These are phyloP conservation scores for Bipolaris bicolor DNA, from an alignment of 2,329 filamentous ascomycete genomes.

Conservation along the genomic window DNA sequence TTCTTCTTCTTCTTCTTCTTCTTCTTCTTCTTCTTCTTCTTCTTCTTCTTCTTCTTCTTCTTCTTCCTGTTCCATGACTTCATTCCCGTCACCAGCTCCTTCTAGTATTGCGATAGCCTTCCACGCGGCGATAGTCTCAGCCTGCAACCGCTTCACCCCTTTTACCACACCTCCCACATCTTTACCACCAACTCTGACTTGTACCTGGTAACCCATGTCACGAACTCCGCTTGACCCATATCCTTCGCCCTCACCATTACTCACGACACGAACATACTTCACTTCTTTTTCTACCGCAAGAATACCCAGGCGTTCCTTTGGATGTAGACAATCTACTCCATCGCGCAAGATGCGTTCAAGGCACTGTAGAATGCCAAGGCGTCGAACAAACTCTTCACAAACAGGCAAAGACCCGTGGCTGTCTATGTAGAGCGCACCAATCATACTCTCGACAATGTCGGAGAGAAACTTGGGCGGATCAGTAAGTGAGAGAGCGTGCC, in stretches of 20 bases:
- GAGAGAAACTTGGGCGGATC: slow-evolving; percentile 35
- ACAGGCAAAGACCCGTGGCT: slow-evolving; percentile 44
- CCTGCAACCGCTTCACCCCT: slow-evolving; percentile 45
- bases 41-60: slow-evolving; percentile 25
- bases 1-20: slow-evolving; percentile 23
- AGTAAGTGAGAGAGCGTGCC: slow-evolving; percentile 71
- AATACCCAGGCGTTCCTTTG: slow-evolving; percentile 71
- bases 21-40: slow-evolving; percentile 22
- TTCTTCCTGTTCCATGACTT: slow-evolving; percentile 4
- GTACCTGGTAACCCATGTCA: slow-evolving; percentile 35
- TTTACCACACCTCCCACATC: slow-evolving; percentile 43
- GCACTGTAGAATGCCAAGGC: slow-evolving; percentile 69
- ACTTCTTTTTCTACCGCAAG: slow-evolving; percentile 62
- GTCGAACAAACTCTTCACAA: slow-evolving; percentile 67
- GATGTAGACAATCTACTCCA: slow-evolving; percentile 61
- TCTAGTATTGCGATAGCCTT: slow-evolving; percentile 36
- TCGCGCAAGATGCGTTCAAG: slow-evolving; percentile 65
- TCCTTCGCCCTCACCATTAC: slow-evolving; percentile 16
- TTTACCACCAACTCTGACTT: slow-evolving; percentile 44
- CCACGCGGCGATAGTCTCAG: slow-evolving; percentile 50
- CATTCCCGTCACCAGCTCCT: not conserved
- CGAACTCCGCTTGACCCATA: not conserved
- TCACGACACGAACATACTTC: slow-evolving; percentile 55
- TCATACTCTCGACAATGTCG: slow-evolving; percentile 72
- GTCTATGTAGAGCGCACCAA: slow-evolving; percentile 87